phyloP scores from a whole-genome alignment of 176 grass and related monocot genomes.

The Ensete glaucum region DNA sequence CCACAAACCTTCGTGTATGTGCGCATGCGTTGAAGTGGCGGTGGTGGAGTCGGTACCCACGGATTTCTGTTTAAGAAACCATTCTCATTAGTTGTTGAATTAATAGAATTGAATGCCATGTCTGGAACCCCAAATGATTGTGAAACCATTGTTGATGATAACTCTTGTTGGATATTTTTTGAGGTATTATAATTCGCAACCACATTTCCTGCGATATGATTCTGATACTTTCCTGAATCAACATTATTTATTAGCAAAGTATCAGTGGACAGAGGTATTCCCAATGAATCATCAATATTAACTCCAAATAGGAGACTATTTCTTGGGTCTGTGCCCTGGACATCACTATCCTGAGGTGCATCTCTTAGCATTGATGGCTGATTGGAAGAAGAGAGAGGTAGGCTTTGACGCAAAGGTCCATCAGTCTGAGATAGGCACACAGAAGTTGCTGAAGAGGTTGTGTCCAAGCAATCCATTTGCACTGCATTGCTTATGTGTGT shows the following conservation, averaged over 20 bases:
- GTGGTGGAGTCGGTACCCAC: constrained; percentile 32
- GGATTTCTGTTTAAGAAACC: constrained; percentile 50
- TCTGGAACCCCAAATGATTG: constrained; percentile 65
- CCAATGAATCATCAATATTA: constrained; percentile 56
- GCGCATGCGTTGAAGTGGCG: constrained; percentile 55
- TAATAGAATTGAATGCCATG: constrained; percentile 73
- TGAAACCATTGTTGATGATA: constrained; percentile 72
- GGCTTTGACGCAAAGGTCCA: constrained; percentile 51
- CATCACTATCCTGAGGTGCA: constrained; percentile 38
- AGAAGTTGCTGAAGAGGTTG: constrained; percentile 69
- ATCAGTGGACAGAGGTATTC: constrained; percentile 44
- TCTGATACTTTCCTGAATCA: constrained; percentile 47
- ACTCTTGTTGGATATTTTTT: constrained; percentile 66
- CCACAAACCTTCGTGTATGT: constrained; percentile 72
- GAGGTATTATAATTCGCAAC: constrained; percentile 46
- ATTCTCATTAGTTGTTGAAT: constrained; percentile 53
- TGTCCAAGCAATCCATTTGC: constrained; percentile 60
- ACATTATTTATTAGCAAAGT: constrained; percentile 39
- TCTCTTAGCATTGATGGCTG: constrained; percentile 38
- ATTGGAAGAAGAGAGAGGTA: constrained; percentile 54
- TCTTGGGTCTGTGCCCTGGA: constrained; percentile 52
- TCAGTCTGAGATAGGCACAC: constrained; percentile 68
- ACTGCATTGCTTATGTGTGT: constrained; percentile 35
- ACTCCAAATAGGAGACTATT: constrained; percentile 63
- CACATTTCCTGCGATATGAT: constrained; percentile 40